Conservation (phyloP, 768 basidiomycete species). For the Boletus tylopilopsis region DNA sequence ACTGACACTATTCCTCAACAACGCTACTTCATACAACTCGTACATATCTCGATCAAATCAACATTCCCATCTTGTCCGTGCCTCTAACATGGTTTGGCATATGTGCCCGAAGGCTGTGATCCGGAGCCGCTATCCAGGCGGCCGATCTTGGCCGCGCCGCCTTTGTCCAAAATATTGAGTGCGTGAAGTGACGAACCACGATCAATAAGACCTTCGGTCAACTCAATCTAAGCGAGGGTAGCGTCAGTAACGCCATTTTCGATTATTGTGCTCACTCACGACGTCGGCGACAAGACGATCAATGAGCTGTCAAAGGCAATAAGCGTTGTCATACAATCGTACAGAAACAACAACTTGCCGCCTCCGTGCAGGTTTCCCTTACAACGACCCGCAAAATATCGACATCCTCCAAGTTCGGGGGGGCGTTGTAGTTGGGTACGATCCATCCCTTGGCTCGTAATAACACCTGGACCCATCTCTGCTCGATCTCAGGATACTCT, state of each 20-base stretch:
- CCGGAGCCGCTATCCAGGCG: conserved; percentile 47
- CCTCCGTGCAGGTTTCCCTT: conserved; percentile 50
- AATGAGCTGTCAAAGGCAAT: conserved; percentile 41
- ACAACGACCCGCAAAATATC: conserved; percentile 65
- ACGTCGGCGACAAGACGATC: conserved; percentile 68
- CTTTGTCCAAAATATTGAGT: conserved; percentile 40
- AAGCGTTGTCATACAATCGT: conserved; percentile 25
- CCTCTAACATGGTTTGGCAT: conserved; percentile 58
- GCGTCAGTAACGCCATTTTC: conserved; percentile 2
- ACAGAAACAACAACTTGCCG: conserved; percentile 33
- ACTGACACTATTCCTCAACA: not conserved
- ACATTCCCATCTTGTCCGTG: not conserved
- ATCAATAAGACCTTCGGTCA: conserved; percentile 55
- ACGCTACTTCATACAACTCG: not conserved
- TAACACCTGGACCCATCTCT: conserved; percentile 53
- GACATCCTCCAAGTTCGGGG: conserved; percentile 45
- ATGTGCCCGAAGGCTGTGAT: conserved; percentile 54
- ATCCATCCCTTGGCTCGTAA: conserved; percentile 52
- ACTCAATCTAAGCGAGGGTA: conserved; percentile 43
- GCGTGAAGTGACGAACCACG: conserved; percentile 48
- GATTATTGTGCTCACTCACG: conserved; percentile 37
- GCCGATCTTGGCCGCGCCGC: conserved; percentile 36
- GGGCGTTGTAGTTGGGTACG: conserved; percentile 58
- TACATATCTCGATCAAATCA: not conserved
- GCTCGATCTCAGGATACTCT: conserved; percentile 54